Conservation (phyloP, 257 asterid species). For the Gynochthodes officinalis region DNA sequence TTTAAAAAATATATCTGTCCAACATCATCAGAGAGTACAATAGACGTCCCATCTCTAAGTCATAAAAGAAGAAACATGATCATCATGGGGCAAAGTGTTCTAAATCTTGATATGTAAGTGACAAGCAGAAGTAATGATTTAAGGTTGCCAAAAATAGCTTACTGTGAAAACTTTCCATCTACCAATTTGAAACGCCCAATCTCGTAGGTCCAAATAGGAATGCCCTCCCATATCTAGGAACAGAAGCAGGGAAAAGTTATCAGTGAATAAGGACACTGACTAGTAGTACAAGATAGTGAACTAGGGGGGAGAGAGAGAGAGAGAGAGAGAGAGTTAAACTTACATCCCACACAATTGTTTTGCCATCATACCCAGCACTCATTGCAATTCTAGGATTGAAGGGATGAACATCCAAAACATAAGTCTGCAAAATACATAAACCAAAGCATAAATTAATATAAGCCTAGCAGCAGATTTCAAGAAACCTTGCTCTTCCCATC, state of each 20-base stretch:
- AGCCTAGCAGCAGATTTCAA: background rate
- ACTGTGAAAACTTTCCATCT: constrained; percentile 97
- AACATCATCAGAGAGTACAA: constrained; percentile 95
- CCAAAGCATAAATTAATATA: constrained; percentile 14
- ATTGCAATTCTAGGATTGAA: constrained; percentile 96
- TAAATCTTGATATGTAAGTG: background rate
- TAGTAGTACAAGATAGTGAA: background rate
- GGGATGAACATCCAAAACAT: constrained; percentile 98
- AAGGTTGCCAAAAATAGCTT: constrained; percentile 35
- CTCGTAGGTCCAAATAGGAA: constrained; percentile 73
- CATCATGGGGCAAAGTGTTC: constrained; percentile 9
- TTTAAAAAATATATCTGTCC: constrained; percentile 90
- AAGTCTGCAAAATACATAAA: constrained; percentile 55
- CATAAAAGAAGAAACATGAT: constrained; percentile 31
- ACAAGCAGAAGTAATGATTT: background rate
- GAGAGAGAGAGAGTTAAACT: constrained; percentile 37
- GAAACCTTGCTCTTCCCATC: constrained; percentile 5
- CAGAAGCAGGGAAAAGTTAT: constrained; percentile 15
- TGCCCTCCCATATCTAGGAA: constrained; percentile 93
- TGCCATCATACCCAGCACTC: constrained; percentile 99
- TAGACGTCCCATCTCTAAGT: constrained; percentile 94
- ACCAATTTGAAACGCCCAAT: constrained; percentile 91
- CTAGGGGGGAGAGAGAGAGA: constrained; percentile 7
- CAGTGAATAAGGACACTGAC: constrained; percentile 13
- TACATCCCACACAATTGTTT: constrained; percentile 97